Evolutionary conservation across 2,329 filamentous ascomycete genomes (phyloP).

Genomic region (Bipolaris oryzae): DNA sequence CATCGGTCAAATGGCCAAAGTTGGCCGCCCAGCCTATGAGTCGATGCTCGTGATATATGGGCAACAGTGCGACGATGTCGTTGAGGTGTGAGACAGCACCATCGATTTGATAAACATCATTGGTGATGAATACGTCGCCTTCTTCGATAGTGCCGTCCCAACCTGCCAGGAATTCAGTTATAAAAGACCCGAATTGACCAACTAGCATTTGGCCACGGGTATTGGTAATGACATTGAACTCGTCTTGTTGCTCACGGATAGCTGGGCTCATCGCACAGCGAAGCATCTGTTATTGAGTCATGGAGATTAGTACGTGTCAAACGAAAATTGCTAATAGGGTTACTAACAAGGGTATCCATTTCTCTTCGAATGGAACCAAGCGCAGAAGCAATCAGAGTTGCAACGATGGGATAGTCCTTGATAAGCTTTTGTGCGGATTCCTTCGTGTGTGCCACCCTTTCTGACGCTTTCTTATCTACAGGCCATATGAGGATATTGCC

Average conservation of each 20-base stretch:
- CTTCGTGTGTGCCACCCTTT: slow-evolving; percentile 42
- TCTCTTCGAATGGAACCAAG: slow-evolving; percentile 56
- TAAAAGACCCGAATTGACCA: slow-evolving; percentile 59
- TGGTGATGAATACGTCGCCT: slow-evolving; percentile 59
- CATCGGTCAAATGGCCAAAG: slow-evolving; percentile 57
- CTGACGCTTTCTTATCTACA: slow-evolving; percentile 34
- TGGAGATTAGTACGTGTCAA: neutral
- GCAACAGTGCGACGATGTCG: slow-evolving; percentile 57
- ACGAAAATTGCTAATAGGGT: no score
- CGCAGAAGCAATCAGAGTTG: slow-evolving; percentile 54
- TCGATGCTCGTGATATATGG: slow-evolving; percentile 54
- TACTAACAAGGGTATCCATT: slow-evolving; percentile 56
- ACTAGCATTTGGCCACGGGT: slow-evolving; percentile 58
- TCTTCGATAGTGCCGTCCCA: slow-evolving; percentile 58
- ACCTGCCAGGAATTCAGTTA: slow-evolving; percentile 54
- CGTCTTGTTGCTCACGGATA: slow-evolving; percentile 59
- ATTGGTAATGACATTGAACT: slow-evolving; percentile 61
- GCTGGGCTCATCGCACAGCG: slow-evolving; percentile 59
- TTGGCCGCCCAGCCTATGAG: slow-evolving; percentile 59
- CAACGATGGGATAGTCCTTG: slow-evolving; percentile 50
- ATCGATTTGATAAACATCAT: slow-evolving; percentile 57
- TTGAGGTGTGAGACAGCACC: slow-evolving; percentile 59
- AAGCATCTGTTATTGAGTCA: slow-evolving; percentile 31
- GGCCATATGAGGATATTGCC: slow-evolving; percentile 59
- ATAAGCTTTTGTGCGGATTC: slow-evolving; percentile 49